These are phyloP conservation scores for Hymenoscyphus repandus DNA, from an alignment of 2,329 filamentous ascomycete species.

Conservation along the genomic window DNA sequence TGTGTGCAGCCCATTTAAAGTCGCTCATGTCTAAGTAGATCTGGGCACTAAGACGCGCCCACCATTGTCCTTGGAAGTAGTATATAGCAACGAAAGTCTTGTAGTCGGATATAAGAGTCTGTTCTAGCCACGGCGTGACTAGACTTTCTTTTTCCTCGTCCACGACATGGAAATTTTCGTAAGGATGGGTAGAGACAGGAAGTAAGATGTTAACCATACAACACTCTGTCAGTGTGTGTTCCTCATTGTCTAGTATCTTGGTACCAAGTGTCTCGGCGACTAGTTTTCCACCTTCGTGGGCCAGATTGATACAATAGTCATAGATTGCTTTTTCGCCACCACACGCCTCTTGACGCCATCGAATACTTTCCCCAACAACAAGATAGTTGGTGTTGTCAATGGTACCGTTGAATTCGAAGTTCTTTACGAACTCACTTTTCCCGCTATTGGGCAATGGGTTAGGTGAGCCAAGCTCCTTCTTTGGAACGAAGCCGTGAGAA, in stretches of 20 bases:
- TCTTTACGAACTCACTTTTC: slow-evolving; percentile 54
- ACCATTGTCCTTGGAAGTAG: slow-evolving; percentile 56
- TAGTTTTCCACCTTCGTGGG: slow-evolving; percentile 54
- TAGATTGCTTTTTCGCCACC: slow-evolving; percentile 70
- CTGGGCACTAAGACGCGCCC: slow-evolving; percentile 72
- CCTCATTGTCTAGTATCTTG: slow-evolving; percentile 62
- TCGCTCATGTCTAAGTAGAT: slow-evolving; percentile 77
- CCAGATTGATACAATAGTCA: slow-evolving; percentile 57
- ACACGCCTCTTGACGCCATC: slow-evolving; percentile 62
- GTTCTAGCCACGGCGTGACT: slow-evolving; percentile 54
- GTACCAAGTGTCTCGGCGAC: slow-evolving; percentile 64
- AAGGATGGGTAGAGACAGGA: slow-evolving; percentile 44
- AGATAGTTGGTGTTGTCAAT: slow-evolving; percentile 67
- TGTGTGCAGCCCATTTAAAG: slow-evolving; percentile 62
- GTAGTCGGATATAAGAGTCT: slow-evolving; percentile 50
- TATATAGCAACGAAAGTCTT: slow-evolving; percentile 67
- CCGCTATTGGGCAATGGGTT: slow-evolving; percentile 37
- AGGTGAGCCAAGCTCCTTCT: slow-evolving; percentile 10
- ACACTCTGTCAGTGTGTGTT: slow-evolving; percentile 58
- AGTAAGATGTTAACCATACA: slow-evolving; percentile 69
- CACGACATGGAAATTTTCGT: slow-evolving; percentile 9
- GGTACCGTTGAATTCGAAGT: slow-evolving; percentile 76
- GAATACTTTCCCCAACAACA: slow-evolving; percentile 65
- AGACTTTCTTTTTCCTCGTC: slow-evolving; percentile 34
- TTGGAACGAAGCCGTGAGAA: slow-evolving; percentile 68